Evolutionary conservation across 495 filamentous ascomycete genomes (phyloP).

Genomic region (Aspergillus wentii): DNA sequence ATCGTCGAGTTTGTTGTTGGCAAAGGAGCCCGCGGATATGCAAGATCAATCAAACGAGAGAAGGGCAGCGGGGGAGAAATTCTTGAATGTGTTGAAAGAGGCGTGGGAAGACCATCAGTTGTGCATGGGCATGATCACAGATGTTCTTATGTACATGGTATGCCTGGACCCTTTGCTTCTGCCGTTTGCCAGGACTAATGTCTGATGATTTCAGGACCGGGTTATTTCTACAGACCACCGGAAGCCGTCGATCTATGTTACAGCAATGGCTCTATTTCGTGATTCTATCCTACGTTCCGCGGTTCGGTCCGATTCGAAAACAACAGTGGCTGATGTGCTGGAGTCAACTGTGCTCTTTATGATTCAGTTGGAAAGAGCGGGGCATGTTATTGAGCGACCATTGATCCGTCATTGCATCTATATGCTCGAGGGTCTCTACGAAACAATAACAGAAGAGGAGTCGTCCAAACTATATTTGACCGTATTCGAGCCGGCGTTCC

Average conservation of each 20-base stretch:
- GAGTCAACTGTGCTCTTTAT: slow-evolving; percentile 83
- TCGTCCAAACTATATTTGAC: slow-evolving; percentile 75
- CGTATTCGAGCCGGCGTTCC: slow-evolving; percentile 74
- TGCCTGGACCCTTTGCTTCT: neutral
- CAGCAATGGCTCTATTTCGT: slow-evolving; percentile 81
- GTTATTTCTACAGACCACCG: slow-evolving; percentile 66
- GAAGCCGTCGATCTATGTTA: slow-evolving; percentile 73
- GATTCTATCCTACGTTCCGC: slow-evolving; percentile 68
- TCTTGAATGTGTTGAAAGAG: slow-evolving; percentile 67
- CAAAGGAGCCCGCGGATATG: slow-evolving; percentile 33
- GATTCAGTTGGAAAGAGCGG: slow-evolving; percentile 86
- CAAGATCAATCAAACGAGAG: slow-evolving; percentile 65
- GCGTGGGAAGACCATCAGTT: slow-evolving; percentile 86
- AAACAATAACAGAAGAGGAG: slow-evolving; percentile 67
- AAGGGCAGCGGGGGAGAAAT: slow-evolving; percentile 74
- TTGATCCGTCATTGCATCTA: slow-evolving; percentile 77
- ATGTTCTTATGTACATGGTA: slow-evolving; percentile 97
- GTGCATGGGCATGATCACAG: slow-evolving; percentile 95
- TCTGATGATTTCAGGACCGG: slow-evolving; percentile 52
- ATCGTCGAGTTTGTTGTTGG: slow-evolving; percentile 50
- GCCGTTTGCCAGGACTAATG: slow-evolving; percentile 2
- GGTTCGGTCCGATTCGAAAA: slow-evolving; percentile 35
- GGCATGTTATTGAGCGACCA: slow-evolving; percentile 80
- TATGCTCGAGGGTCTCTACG: slow-evolving; percentile 90
- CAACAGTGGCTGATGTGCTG: slow-evolving; percentile 60